phyloP scores from a whole-genome alignment of 2,329 filamentous ascomycete species.

The Berkeleyomyces basicola region DNA sequence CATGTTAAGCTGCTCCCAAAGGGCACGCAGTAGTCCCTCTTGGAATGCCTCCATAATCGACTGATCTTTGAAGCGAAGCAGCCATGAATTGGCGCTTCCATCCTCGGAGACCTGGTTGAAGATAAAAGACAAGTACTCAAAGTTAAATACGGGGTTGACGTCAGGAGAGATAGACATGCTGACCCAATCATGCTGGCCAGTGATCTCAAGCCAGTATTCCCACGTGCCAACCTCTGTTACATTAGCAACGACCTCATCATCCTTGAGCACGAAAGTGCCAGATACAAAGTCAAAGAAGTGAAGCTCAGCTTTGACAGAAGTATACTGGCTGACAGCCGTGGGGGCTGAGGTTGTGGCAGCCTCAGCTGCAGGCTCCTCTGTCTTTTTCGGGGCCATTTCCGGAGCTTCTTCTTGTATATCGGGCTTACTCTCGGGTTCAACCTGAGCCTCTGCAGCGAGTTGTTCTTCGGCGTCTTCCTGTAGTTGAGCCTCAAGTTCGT shows the following conservation, averaged over 20 bases:
- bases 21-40: slow-evolving; percentile 80
- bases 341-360: neutral
- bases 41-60: slow-evolving; percentile 72
- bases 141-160: slow-evolving; percentile 97
- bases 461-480: slow-evolving; percentile 17
- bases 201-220: slow-evolving; percentile 92
- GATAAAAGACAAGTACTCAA: slow-evolving; percentile 96
- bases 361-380: neutral
- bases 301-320: slow-evolving; percentile 63
- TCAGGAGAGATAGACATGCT: slow-evolving; percentile 74
- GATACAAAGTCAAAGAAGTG: slow-evolving; percentile 86
- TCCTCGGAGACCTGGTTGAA: slow-evolving; percentile 92
- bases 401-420: neutral
- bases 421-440: neutral
- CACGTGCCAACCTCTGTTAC: slow-evolving; percentile 79
- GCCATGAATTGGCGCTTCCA: slow-evolving; percentile 86
- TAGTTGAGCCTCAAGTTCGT: slow-evolving; percentile 1
- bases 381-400: neutral
- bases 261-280: slow-evolving; percentile 70
- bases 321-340: slow-evolving; percentile 49
- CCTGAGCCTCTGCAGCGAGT: slow-evolving; percentile 33
- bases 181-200: slow-evolving; percentile 64
- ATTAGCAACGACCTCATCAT: slow-evolving; percentile 54
- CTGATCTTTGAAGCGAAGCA: slow-evolving; percentile 79
- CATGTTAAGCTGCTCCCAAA: slow-evolving; percentile 94